A percentile compares a stretch with the other conserved stretches of the same genome.
Evolutionary conservation across 345 rosid species (phyloP).

Genomic region (Pistacia atlantica): DNA sequence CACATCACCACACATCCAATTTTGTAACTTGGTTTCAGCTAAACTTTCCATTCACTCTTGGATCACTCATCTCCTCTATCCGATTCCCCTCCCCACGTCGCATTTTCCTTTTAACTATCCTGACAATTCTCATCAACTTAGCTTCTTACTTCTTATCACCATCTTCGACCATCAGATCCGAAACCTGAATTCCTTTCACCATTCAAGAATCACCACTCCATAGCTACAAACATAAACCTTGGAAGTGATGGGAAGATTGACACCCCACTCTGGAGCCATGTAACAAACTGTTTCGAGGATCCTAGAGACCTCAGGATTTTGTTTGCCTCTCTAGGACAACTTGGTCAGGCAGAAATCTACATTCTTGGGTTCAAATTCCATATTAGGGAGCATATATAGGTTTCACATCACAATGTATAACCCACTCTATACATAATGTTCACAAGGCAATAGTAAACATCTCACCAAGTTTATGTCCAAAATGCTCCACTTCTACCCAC

Average conservation of each 20-base stretch:
- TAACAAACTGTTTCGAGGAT: slow-evolving; percentile 29
- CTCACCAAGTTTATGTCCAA: no score
- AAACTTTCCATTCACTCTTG: slow-evolving; percentile 28
- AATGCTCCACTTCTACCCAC: no score
- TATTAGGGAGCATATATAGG: slow-evolving; percentile 11
- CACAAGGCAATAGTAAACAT: no score
- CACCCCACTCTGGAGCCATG: slow-evolving; percentile 26
- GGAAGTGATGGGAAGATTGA: slow-evolving; percentile 34
- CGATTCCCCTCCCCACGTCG: slow-evolving; percentile 11
- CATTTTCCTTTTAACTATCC: slow-evolving; percentile 26
- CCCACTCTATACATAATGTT: slow-evolving; percentile 26
- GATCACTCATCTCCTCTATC: slow-evolving; percentile 35
- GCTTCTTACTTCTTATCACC: slow-evolving; percentile 20
- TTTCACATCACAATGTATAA: slow-evolving; percentile 58
- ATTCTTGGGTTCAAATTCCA: slow-evolving; percentile 36
- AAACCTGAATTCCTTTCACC: not conserved
- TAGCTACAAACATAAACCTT: slow-evolving; percentile 44
- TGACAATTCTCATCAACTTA: slow-evolving; percentile 28
- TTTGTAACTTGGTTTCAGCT: slow-evolving; percentile 25
- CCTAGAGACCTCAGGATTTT: slow-evolving; percentile 14
- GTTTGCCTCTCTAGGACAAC: slow-evolving; percentile 27
- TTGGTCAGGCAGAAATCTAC: slow-evolving; percentile 54
- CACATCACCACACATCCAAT: slow-evolving; percentile 4
- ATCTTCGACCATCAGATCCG: no score
- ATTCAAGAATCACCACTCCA: slow-evolving; percentile 39